Evolutionary conservation across 2,329 filamentous ascomycete genomes (phyloP).

Genomic region (Ceratocystis cubensis): DNA sequence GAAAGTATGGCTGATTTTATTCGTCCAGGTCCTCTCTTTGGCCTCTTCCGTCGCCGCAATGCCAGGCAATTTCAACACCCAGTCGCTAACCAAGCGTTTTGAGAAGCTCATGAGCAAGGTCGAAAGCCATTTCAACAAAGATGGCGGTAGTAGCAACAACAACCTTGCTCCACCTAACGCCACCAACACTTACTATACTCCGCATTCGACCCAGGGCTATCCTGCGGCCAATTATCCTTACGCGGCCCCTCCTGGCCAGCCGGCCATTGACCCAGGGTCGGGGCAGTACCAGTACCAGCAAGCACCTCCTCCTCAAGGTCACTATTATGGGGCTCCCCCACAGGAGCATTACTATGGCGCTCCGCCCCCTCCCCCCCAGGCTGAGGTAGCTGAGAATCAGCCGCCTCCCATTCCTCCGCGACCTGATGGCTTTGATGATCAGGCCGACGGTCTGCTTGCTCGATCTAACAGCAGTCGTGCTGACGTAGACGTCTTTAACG

Average conservation of each 20-base stretch:
- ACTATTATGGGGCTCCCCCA: background rate
- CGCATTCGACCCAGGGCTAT: constrained; percentile 3
- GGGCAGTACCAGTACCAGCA: constrained; percentile 19
- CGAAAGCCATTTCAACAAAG: constrained; percentile 15
- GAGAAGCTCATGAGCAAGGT: constrained; percentile 20
- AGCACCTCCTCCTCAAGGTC: background rate
- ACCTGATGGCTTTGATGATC: constrained; percentile 7
- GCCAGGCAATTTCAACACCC: constrained; percentile 9
- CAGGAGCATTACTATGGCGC: constrained; percentile 3
- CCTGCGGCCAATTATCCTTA: constrained; percentile 10
- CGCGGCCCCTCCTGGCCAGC: background rate
- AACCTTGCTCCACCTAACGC: background rate
- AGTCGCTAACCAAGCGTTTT: constrained; percentile 18
- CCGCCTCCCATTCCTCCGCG: constrained; percentile 21
- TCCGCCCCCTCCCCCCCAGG: background rate
- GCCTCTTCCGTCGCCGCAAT: constrained; percentile 7
- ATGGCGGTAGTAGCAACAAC: background rate
- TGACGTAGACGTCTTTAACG: constrained; percentile 41
- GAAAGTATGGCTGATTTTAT: constrained; percentile 15
- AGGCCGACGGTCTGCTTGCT: constrained; percentile 3
- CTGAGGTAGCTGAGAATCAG: constrained; percentile 1
- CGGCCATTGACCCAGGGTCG: background rate
- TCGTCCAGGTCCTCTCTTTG: constrained; percentile 13
- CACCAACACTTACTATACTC: constrained; percentile 15
- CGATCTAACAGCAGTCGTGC: constrained; percentile 22